Evolutionary conservation across 169 alveolate genomes (phyloP), one percentile per base, ranked within the genome.

Genomic region (Plasmodium gallinaceum): DNA sequence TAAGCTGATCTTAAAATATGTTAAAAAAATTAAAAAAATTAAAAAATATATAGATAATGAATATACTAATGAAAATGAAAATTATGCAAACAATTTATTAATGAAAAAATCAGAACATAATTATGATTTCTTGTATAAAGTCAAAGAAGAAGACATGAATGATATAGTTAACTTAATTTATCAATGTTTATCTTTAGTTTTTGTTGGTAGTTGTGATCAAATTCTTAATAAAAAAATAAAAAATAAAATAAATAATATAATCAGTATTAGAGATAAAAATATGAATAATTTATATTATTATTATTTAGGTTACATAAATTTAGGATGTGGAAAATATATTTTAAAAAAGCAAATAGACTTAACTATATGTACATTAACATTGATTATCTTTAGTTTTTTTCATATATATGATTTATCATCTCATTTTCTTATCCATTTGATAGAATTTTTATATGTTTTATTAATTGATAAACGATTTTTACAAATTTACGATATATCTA

Each of bases 161-260:
- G 87, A 86, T 26, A 42, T 86, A 10, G 57, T 71, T 4, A 86
- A 86, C 71, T 48, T 86, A 43, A 69, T 86, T 16, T 86, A 86
- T 61, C 92, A 86, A 45, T 70, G 92, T 10, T 20, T 86, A 60
- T 86, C 92, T 7, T 57, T 86, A 12, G 87, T 72, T 16, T 86
- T 86, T 71, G 92, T 66, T 22, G 92, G 92, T 14, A 86, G 92
- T 32, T 71, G 88, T 62, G 87, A 86, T 64, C 42, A 86, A 70
- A 60, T 16, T 14, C 48, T 86, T 20, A 86, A 86, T 86, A 71
- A 70, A 60, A 86, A 37, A 86, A 86, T 86, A 26, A 86, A 86
- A 71, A 86, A 58, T 18, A 86, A 86, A 86, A 71, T 86, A 32
- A 71, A 86, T 54, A 70, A 48, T 45, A 26, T 61, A 14, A 69